Evolutionary conservation across 1,284 basidiomycete genomes (phyloP), one percentile per base, ranked within the genome.

Genomic region (Melanopsichium pennsylvanicum): DNA sequence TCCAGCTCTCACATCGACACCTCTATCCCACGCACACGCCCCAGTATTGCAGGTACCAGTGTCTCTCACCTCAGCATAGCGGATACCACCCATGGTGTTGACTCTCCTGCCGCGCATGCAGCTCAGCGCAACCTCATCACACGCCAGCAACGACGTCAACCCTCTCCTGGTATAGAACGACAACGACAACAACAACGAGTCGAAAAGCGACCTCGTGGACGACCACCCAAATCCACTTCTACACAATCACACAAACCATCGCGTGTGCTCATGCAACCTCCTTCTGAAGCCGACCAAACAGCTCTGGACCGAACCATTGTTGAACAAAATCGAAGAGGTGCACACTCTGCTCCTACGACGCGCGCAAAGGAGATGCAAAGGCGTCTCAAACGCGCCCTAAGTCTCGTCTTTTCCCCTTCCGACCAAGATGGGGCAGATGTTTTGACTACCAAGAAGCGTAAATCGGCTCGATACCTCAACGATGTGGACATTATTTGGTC

Each of bases 401-500:
- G 55, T 2, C 56, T 69, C 25, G 59, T 69, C 25, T 69, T 63
- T 15, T 58, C 54, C 12, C 41, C 48, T 40, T 39, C 45, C 5
- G 49, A 57, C 44, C 35, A 40, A 3, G 54, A 61, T 12, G 40
- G 36, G 9, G 16, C 42, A 3, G 56, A 45, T n/a, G 34, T 16
- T 21, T 19, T 13, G 13, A 29, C 27, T 13, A n/a, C 26, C 12
- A 62, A 48, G 25, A 50, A 47, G 34, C 50, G 55, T 47, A 69
- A 69, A 34, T 62, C 66, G 21, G 55, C 38, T 25, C 56, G 51
- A 22, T 60, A 64, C 21, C 67, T 70, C 41, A 70, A 70, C 57
- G 67, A 70, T 39, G 59, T 64, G 19, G 67, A 70, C 49, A 56
- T 70, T 19, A 57, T 70, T 40, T 70, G 67, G 67, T 56, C 56